phyloP scores from a whole-genome alignment of 2,329 filamentous ascomycete genomes.

The Fonsecaea pedrosoi region DNA sequence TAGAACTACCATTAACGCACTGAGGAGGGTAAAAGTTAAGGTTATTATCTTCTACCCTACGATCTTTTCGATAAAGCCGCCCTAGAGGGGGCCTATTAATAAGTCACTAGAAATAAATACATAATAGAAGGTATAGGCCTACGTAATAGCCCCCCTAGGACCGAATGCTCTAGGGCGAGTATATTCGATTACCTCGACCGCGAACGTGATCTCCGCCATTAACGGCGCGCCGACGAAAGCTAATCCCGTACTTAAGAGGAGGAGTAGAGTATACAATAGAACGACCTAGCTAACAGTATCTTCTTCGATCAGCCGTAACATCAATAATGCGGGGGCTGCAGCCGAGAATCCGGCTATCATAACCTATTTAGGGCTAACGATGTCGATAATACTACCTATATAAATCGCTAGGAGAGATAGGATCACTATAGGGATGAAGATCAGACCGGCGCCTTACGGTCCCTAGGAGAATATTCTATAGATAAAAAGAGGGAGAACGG shows the following conservation, averaged over 20 bases:
- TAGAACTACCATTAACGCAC: neutral
- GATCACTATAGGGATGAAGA: neutral
- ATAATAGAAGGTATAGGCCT: too few species aligned
- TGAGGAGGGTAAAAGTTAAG: conserved; percentile 42
- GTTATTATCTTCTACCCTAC: conserved; percentile 46
- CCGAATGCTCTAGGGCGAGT: too few species aligned
- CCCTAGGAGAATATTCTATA: neutral
- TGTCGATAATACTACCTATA: neutral
- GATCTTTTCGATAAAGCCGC: conserved; percentile 35
- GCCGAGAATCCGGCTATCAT: neutral
- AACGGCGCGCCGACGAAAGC: too few species aligned
- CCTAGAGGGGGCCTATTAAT: too few species aligned
- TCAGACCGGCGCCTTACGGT: neutral
- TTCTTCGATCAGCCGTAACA: conserved; percentile 29
- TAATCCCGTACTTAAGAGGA: conserved; percentile 57
- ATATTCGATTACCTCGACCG: conserved; percentile 41
- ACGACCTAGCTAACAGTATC: conserved; percentile 15
- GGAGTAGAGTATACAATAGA: conserved; percentile 15
- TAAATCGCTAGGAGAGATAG: neutral
- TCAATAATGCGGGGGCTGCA: conserved; percentile 17
- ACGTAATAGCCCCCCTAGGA: too few species aligned
- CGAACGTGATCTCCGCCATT: too few species aligned
- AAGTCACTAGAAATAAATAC: too few species aligned
- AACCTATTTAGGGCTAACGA: neutral
- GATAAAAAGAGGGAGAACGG: neutral